Evolutionary conservation across 2,329 filamentous ascomycete genomes (phyloP), one percentile per base, ranked within the genome.

Genomic region (Monilinia fructigena): DNA sequence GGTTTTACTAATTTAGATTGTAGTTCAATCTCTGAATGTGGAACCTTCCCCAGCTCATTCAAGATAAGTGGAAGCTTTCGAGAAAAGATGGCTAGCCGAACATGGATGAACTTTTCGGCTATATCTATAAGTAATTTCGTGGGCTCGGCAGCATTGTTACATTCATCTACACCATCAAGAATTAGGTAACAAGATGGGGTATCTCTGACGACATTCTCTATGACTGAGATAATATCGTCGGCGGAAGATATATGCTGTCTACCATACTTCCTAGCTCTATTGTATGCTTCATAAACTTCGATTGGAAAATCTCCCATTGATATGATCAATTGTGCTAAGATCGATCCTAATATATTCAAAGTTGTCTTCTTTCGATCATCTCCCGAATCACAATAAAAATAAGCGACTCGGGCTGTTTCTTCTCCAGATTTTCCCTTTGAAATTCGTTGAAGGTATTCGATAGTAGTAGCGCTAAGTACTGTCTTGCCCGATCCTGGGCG

Each of bases 161-260:
- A 65, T 53, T 65, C 63, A 18, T 65, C 63, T 28, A 65, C 18
- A 16, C 63, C 63, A 65, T 65, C 63, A 14, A 65, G 16, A 18
- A 65, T 12, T 31, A 65, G 45, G 20, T 65, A 54, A 23, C n/a
- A 31, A 12, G 8, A 40, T 28, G 63, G 38, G 0, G 8, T 7
- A 10, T 40, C 6, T 14, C 7, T 8, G 2, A 60, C 16, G 7
- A 54, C 63, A 1, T 47, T 4, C 38, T 54, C 61, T 8, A 65
- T 40, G 35, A 65, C 18, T 3, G 35, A 40, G 10, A 23, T 3
- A 5, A 61, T 35, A 38, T 65, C 50, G 8, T 65, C 63, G 0
- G 63, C 55, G n/a, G 14, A 42, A 23, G 63, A 65, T 28, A 65
- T 16, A 45, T 65, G 55, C 14, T 45, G 45, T 60, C 63, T 65